Percentiles rank a stretch among this genome's conserved stretches.
Evolutionary conservation across 208 protist species (phyloP).

Genomic region (Leishmania mexicana): DNA sequence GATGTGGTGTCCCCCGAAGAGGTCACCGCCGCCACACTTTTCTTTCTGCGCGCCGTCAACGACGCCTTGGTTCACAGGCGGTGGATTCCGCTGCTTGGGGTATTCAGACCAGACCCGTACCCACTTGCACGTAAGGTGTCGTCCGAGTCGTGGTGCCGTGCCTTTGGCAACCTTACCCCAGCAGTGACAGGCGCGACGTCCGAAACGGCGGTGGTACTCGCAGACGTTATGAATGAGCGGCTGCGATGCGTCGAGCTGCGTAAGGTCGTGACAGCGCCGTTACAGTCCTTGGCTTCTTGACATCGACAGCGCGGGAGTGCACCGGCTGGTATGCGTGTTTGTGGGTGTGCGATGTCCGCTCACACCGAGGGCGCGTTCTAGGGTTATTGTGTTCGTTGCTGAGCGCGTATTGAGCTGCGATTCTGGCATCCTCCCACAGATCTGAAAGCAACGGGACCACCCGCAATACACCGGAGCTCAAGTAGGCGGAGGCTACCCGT

Average conservation of each 20-base stretch:
- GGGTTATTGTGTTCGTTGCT: not conserved
- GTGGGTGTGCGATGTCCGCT: not conserved
- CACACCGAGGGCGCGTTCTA: not conserved
- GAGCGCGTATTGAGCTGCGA: not conserved
- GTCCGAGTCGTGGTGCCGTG: constrained; percentile 56
- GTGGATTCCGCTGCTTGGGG: constrained; percentile 36
- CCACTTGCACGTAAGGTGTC: constrained; percentile 43
- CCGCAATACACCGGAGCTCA: not conserved
- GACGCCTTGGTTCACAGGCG: constrained; percentile 36
- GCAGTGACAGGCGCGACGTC: not conserved
- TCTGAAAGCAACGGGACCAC: not conserved
- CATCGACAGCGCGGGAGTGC: not conserved
- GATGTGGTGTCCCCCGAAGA: constrained; percentile 37
- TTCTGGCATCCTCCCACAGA: not conserved
- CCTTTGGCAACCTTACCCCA: constrained; percentile 23
- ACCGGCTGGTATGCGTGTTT: not conserved
- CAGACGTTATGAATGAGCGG: constrained; percentile 37
- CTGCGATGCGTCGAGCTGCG: constrained; percentile 36
- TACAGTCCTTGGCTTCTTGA: not conserved
- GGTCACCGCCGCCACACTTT: constrained; percentile 65
- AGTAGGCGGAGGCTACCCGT: not conserved
- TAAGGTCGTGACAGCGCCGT: not conserved
- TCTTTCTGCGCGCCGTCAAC: constrained; percentile 65
- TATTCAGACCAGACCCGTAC: constrained; percentile 31
- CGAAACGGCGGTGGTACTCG: constrained; percentile 34